These are phyloP conservation scores for Plantago major DNA, from an alignment of 257 asterid species.

Conservation along the genomic window DNA sequence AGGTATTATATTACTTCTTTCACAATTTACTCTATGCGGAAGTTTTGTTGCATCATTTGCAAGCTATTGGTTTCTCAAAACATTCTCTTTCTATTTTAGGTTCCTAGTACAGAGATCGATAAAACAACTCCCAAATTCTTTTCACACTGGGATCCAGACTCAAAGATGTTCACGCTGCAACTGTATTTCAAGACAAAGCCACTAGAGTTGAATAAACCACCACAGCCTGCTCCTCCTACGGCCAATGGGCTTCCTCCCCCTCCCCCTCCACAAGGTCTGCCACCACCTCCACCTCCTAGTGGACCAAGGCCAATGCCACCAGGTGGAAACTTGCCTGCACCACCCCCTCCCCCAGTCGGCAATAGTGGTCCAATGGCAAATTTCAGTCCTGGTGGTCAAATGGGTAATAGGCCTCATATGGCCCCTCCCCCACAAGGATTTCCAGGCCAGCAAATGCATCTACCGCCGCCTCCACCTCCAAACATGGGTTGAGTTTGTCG, in stretches of 20 bases:
- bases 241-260: slow-evolving; percentile 64
- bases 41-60: not conserved
- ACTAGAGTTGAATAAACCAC: slow-evolving; percentile 68
- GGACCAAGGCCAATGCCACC: slow-evolving; percentile 99
- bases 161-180: slow-evolving; percentile 89
- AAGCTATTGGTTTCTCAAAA: not conserved
- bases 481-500: slow-evolving; percentile 49
- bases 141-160: slow-evolving; percentile 98
- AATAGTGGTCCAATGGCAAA: slow-evolving; percentile 64
- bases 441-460: slow-evolving; percentile 69
- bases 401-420: slow-evolving; percentile 77
- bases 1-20: slow-evolving; percentile 46
- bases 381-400: slow-evolving; percentile 74
- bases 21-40: not conserved
- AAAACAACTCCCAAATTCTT: slow-evolving; percentile 97
- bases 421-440: slow-evolving; percentile 64
- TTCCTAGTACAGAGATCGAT: slow-evolving; percentile 92
- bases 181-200: slow-evolving; percentile 81
- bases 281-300: slow-evolving; percentile 73
- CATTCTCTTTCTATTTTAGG: slow-evolving; percentile 32
- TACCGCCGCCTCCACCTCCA: slow-evolving; percentile 73
- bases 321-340: slow-evolving; percentile 86
- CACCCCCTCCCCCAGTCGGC: slow-evolving; percentile 85
- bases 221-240: slow-evolving; percentile 33
- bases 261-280: slow-evolving; percentile 77